A percentile compares a stretch with the other conserved stretches of the same genome.
phyloP scores from a whole-genome alignment of 1,284 basidiomycete genomes.

The Cutaneotrichosporon spelunceum region DNA sequence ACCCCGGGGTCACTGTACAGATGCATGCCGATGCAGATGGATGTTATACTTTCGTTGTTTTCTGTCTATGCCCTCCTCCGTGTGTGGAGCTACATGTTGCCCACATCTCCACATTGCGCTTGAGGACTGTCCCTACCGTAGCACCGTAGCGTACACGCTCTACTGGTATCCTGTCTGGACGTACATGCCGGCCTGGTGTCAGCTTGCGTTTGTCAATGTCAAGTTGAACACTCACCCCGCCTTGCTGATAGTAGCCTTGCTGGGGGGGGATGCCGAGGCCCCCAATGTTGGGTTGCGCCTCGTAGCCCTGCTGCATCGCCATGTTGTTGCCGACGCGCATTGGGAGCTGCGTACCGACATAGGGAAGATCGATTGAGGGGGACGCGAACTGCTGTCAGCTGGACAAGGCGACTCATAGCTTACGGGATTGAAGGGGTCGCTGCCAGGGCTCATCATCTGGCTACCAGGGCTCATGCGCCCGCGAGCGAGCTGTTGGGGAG shows the following conservation, averaged over 20 bases:
- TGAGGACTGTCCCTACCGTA: background rate
- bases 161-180: conserved; percentile 24
- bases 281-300: conserved; percentile 45
- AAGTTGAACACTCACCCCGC: conserved; percentile 10
- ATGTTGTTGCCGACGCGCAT: conserved; percentile 30
- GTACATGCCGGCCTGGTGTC: conserved; percentile 25
- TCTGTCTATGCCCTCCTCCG: conserved; percentile 5
- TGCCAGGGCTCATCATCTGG: conserved; percentile 49
- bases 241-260: conserved; percentile 22
- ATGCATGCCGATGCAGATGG: conserved; percentile 11
- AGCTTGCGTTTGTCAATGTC: background rate
- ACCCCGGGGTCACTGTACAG: conserved; percentile 3
- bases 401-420: conserved; percentile 14
- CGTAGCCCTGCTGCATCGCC: conserved; percentile 37
- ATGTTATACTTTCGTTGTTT: conserved; percentile 10
- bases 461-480: conserved; percentile 42
- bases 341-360: conserved; percentile 24
- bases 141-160: background rate
- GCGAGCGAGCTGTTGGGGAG: conserved; percentile 35
- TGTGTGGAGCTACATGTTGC: conserved; percentile 3
- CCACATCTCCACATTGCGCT: conserved; percentile 3
- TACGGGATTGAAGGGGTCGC: conserved; percentile 53
- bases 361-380: conserved; percentile 44
- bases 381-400: conserved; percentile 36
- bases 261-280: conserved; percentile 45